Conservation (phyloP, 2,329 filamentous ascomycete species). For the Zymoseptoria pseudotritici region DNA sequence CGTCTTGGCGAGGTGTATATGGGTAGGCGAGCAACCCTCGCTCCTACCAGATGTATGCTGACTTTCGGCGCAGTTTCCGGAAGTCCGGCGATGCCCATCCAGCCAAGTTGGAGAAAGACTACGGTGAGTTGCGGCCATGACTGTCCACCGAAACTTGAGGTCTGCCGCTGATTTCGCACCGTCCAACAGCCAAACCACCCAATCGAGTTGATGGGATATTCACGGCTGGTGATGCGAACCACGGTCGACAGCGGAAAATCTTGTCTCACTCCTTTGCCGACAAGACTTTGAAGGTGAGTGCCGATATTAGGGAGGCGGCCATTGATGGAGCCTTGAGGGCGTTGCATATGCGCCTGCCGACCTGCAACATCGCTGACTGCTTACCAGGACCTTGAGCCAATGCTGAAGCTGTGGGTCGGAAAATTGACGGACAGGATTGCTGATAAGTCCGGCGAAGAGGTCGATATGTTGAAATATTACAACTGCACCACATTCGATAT, state of each 20-base stretch:
- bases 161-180: neutral
- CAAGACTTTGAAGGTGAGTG: conserved; percentile 16
- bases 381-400: conserved; percentile 22
- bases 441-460: conserved; percentile 10
- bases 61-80: neutral
- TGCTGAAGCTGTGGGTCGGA: conserved; percentile 23
- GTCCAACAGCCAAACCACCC: neutral
- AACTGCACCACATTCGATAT: conserved; percentile 27
- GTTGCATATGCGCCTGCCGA: neutral
- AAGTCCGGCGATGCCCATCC: neutral
- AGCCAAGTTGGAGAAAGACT: neutral
- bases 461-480: conserved; percentile 27
- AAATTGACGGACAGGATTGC: conserved; percentile 15
- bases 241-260: conserved; percentile 21
- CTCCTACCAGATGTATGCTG: neutral
- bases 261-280: conserved; percentile 25
- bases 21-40: conserved; percentile 1
- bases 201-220: conserved; percentile 19
- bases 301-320: neutral
- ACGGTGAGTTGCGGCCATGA: neutral
- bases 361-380: neutral
- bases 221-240: conserved; percentile 21
- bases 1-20: conserved; percentile 23
- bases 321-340: neutral
- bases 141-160: neutral